Evolutionary conservation across 2,329 filamentous ascomycete species (phyloP), one percentile per base, ranked within the genome.

Genomic region (Phialemoniopsis sp.): DNA sequence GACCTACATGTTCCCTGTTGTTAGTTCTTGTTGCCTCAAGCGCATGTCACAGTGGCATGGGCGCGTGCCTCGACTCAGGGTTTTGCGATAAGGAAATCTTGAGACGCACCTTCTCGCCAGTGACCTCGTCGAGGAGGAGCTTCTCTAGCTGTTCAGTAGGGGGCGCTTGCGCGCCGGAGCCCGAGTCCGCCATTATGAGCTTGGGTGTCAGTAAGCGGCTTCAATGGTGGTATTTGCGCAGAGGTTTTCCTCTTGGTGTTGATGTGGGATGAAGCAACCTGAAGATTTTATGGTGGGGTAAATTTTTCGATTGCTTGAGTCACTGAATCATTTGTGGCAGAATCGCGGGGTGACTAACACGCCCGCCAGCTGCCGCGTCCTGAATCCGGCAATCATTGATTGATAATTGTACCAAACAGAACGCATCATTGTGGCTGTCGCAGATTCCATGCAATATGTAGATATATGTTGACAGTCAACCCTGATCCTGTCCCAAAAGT

Each of bases 71-170:
- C 21, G 21, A 26, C 21, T 10, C 6, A 26, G 21, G 6, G 21
- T 26, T 10, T 6, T 26, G 21, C 21, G 21, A 26, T 10, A 26
- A 26, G 21, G 10, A 29, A 42, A 57, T 64, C 65, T 72, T 73
- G 58, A 65, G 68, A 39, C 32, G 29, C 5, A 49, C 54, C 53
- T 40, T 82, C 70, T 98, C 93, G 56, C 93, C 93, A 13, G 93
- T 97, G 48, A 90, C 88, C 58, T 94, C 88, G 64, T 98, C 93
- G 37, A 93, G 78, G 64, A 90, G 78, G 52, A 95, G 76, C 68
- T 91, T 88, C 57, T 77, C 77, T 50, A 83, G 64, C 54, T 67
- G 64, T 48, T 77, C 74, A 47, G 68, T 68, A 39, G 68, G 67
- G 34, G 67, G 59, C 13, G 55, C 50, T n/a, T 48, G 44, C 12